phyloP scores from a whole-genome alignment of 352 stramenopile species.

The Pythium brachiatum region DNA sequence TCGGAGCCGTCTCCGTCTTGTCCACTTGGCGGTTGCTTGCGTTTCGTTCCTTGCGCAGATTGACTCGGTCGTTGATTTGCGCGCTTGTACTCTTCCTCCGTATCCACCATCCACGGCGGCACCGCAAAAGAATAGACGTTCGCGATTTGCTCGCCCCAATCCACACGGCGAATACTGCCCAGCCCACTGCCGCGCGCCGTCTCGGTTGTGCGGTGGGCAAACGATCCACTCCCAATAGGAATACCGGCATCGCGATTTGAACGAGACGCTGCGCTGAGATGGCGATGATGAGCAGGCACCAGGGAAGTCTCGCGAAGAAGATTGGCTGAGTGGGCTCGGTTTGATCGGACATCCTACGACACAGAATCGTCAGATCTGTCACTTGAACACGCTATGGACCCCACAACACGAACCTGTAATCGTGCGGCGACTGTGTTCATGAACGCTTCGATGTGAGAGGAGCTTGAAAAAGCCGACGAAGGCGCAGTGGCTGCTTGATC shows the following conservation, averaged over 20 bases:
- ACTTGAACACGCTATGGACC: background rate
- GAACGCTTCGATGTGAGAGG: constrained; percentile 31
- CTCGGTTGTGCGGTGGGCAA: constrained; percentile 51
- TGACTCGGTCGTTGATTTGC: constrained; percentile 38
- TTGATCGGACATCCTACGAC: background rate
- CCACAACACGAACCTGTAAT: constrained; percentile 22
- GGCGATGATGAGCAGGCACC: background rate
- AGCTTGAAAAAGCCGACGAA: background rate
- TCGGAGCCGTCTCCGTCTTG: constrained; percentile 2
- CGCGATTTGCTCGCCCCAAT: constrained; percentile 38
- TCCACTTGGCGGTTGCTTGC: background rate
- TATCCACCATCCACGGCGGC: constrained; percentile 72
- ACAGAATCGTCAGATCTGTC: background rate
- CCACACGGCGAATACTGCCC: constrained; percentile 35
- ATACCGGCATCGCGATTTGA: background rate
- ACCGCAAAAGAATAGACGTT: constrained; percentile 69
- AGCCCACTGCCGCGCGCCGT: constrained; percentile 40
- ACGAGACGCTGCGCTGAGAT: background rate
- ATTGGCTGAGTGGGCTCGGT: background rate
- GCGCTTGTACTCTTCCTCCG: constrained; percentile 66
- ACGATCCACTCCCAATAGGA: background rate
- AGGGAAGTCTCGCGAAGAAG: background rate
- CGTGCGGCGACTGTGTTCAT: constrained; percentile 38
- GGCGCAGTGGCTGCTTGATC: background rate
- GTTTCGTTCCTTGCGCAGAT: background rate